Conservation (phyloP, 2,329 filamentous ascomycete genomes). For the Madurella mycetomatis region DNA sequence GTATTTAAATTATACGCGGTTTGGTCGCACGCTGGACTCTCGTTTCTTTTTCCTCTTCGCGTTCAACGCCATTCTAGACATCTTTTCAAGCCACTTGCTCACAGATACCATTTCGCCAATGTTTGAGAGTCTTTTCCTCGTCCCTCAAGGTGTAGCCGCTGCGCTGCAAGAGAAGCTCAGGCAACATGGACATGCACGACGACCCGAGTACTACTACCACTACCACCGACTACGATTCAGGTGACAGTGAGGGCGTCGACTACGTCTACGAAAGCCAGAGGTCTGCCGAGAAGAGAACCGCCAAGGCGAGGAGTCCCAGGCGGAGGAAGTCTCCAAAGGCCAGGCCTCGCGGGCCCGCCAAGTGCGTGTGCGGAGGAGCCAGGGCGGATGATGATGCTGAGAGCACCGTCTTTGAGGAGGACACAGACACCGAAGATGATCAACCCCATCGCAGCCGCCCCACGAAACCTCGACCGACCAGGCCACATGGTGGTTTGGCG, state of each 20-base stretch:
- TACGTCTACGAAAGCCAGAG: slow-evolving; percentile 20
- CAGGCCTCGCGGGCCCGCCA: slow-evolving; percentile 7
- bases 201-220: slow-evolving; percentile 16
- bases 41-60: not conserved
- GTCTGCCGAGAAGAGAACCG: not conserved
- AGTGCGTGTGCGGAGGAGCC: slow-evolving; percentile 10
- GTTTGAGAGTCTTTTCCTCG: slow-evolving; percentile 18
- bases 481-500: not conserved
- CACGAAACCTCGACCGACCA: slow-evolving; percentile 2
- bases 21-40: no score
- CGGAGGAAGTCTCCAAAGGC: slow-evolving; percentile 15
- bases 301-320: slow-evolving; percentile 12
- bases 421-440: slow-evolving; percentile 17
- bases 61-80: not conserved
- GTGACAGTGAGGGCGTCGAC: slow-evolving; percentile 20
- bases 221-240: slow-evolving; percentile 27
- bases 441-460: not conserved
- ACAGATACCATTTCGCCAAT: slow-evolving; percentile 9
- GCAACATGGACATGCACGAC: slow-evolving; percentile 21
- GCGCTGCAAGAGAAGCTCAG: slow-evolving; percentile 18
- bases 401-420: slow-evolving; percentile 14
- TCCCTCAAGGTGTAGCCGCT: slow-evolving; percentile 17
- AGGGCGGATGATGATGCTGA: slow-evolving; percentile 13
- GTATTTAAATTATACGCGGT: not conserved
- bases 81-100: not conserved